Percentiles rank a stretch among this genome's conserved stretches.
Conservation (phyloP, 1,284 basidiomycete genomes). For the Xerocomus amazonicus region DNA sequence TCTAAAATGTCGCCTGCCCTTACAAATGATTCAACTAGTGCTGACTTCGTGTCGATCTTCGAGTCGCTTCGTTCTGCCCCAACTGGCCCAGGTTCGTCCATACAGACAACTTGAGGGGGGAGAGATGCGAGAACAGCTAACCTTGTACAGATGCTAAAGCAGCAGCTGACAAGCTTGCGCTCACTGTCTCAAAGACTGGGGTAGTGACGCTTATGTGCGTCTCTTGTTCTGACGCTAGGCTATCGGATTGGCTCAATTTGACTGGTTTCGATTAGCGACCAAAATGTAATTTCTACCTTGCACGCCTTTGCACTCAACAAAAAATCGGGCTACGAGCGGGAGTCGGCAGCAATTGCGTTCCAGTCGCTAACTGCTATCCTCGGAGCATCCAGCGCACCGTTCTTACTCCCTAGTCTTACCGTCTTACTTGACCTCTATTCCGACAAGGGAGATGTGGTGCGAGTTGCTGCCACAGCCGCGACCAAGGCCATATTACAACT, state of each 20-base stretch:
- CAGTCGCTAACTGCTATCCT: constrained; percentile 73
- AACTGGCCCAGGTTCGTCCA: constrained; percentile 61
- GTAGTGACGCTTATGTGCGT: constrained; percentile 61
- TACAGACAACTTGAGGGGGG: background rate
- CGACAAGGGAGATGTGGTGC: constrained; percentile 94
- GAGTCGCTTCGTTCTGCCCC: constrained; percentile 67
- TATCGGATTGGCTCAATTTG: constrained; percentile 2
- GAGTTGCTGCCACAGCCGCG: constrained; percentile 78
- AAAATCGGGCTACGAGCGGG: constrained; percentile 89
- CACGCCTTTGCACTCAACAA: constrained; percentile 79
- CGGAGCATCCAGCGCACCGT: constrained; percentile 76
- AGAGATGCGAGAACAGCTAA: constrained; percentile 5
- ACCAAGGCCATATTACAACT: constrained; percentile 84
- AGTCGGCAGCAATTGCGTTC: constrained; percentile 85
- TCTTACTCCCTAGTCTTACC: constrained; percentile 78
- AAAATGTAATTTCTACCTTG: constrained; percentile 61
- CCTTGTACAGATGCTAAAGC: constrained; percentile 65
- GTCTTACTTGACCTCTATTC: constrained; percentile 83
- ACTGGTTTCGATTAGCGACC: constrained; percentile 44
- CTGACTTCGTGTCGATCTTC: constrained; percentile 50
- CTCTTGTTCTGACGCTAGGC: constrained; percentile 9
- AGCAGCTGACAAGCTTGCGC: constrained; percentile 72
- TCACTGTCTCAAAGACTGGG: constrained; percentile 63
- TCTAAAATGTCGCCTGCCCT: constrained; percentile 53
- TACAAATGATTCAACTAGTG: constrained; percentile 42